Base-by-base conservation (phyloP, 176 grass and related monocot genomes). In the Aegilops longissima region DNA sequence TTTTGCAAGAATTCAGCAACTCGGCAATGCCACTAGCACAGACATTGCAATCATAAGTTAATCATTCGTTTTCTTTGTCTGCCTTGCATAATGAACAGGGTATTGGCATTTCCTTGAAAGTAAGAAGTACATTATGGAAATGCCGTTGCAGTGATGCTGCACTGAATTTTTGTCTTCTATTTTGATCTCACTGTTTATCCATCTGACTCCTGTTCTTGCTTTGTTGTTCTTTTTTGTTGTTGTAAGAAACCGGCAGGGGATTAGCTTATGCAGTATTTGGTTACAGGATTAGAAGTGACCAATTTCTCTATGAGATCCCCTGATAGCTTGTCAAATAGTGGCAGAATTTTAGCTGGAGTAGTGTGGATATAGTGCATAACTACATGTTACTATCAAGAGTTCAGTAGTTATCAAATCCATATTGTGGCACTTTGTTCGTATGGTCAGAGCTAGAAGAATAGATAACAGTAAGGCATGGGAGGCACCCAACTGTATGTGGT, bases 141-240 rank as follows among this genome's bases (percentile, higher is more conserved):
- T 88, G 64, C 85, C 82, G 71, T 78, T 77, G 81, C 71, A 27
- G 78, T 40, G 76, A 77, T 82, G 78, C 38, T 0, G 5, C 88
- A 72, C 62, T 77, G 38, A 91, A 64, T 81, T 67, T 63, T 76
- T 91, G 72, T 79, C 86, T 82, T 35, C 80, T 88, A 38, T 27
- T 82, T 8, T 91, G 90, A 88, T 85, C 54, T 61, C 52, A 78
- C 31, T 77, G 66, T 85, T 56, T 88, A 73, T 82, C 66, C 13
- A 86, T 82, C 39, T 59, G 58, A 20, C 71, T 79, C 65, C 18
- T 82, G 71, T 77, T 71, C 82, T 82, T 85, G 52, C 77, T 88
- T 42, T 72, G 39, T 82, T 61, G 35, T 81, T 81, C 14, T 11
- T 44, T 44, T n/a, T 65, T 77, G 20, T 73, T 82, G 20, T 73